These are phyloP conservation scores for Penicillium expansum DNA, from an alignment of 2,329 filamentous ascomycete genomes.

Conservation along the genomic window DNA sequence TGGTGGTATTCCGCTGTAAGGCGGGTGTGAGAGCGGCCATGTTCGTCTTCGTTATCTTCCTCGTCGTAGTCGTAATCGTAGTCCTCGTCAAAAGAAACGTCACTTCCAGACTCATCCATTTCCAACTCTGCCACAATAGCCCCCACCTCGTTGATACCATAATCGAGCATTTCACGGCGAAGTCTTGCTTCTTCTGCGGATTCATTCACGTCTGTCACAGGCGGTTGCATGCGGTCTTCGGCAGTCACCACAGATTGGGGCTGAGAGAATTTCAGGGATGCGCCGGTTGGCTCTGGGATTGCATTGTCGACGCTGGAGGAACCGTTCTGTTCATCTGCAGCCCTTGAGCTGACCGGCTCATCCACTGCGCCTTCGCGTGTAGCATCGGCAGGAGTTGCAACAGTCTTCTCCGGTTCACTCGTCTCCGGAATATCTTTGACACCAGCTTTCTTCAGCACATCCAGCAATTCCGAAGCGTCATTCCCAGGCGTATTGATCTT, in stretches of 20 bases:
- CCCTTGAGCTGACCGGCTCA: background rate
- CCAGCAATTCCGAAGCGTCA: slow-evolving; percentile 64
- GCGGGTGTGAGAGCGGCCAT: slow-evolving; percentile 66
- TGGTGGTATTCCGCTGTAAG: slow-evolving; percentile 72
- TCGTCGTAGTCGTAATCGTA: slow-evolving; percentile 51
- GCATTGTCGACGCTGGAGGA: background rate
- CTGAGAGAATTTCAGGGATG: slow-evolving; percentile 13
- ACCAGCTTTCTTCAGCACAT: slow-evolving; percentile 75
- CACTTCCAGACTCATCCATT: slow-evolving; percentile 64
- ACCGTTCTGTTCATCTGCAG: background rate
- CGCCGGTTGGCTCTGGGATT: slow-evolving; percentile 6
- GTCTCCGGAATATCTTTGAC: slow-evolving; percentile 51
- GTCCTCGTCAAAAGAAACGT: slow-evolving; percentile 53
- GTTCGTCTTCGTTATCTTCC: slow-evolving; percentile 69
- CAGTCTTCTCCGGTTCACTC: slow-evolving; percentile 12
- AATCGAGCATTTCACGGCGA: slow-evolving; percentile 85
- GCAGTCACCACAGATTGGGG: slow-evolving; percentile 22
- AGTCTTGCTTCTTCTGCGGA: slow-evolving; percentile 74
- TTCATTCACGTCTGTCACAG: slow-evolving; percentile 70
- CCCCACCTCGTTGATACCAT: slow-evolving; percentile 82
- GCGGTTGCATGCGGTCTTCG: slow-evolving; percentile 30
- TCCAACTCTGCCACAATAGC: slow-evolving; percentile 90
- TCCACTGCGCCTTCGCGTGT: background rate
- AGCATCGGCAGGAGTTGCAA: slow-evolving; percentile 7
- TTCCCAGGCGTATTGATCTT: slow-evolving; percentile 66